Conservation (phyloP, 148 eudicot species). For the Dianthus caryophyllus region DNA sequence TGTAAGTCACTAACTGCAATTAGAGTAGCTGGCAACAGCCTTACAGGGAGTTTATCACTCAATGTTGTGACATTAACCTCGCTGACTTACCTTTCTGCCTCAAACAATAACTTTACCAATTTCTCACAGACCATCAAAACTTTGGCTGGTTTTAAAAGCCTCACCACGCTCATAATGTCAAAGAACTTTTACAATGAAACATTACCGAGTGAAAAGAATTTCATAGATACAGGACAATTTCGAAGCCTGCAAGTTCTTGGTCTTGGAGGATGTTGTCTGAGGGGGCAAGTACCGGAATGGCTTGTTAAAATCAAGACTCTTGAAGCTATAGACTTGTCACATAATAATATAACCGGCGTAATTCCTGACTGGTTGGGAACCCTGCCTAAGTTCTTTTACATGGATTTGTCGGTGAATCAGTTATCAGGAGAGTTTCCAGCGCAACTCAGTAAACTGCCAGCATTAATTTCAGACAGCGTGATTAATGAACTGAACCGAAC, state of each 20-base stretch:
- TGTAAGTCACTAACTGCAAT: constrained; percentile 69
- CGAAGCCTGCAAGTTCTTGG: constrained; percentile 59
- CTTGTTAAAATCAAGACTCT: constrained; percentile 43
- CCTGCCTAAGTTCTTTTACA: constrained; percentile 60
- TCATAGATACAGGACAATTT: constrained; percentile 40
- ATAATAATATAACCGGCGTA: constrained; percentile 47
- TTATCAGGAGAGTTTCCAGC: constrained; percentile 54
- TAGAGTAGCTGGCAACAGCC: constrained; percentile 51
- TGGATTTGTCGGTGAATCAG: constrained; percentile 59
- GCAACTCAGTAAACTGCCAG: constrained; percentile 40
- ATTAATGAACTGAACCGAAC: constrained; percentile 33
- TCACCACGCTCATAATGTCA: constrained; percentile 48
- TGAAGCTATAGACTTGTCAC: constrained; percentile 61
- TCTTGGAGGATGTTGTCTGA: constrained; percentile 52
- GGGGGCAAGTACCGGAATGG: constrained; percentile 70
- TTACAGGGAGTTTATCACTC: constrained; percentile 53
- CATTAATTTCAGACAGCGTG: constrained; percentile 36
- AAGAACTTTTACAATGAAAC: constrained; percentile 53
- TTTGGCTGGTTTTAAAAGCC: constrained; percentile 55
- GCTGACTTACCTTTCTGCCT: constrained; percentile 66
- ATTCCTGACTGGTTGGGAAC: constrained; percentile 67
- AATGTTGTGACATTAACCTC: constrained; percentile 40
- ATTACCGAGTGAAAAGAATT: constrained; percentile 39
- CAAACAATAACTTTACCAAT: constrained; percentile 61
- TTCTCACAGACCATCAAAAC: constrained; percentile 48